Conservation (phyloP, 2,329 filamentous ascomycete species). For the Magnaporthiopsis rhizophila region DNA sequence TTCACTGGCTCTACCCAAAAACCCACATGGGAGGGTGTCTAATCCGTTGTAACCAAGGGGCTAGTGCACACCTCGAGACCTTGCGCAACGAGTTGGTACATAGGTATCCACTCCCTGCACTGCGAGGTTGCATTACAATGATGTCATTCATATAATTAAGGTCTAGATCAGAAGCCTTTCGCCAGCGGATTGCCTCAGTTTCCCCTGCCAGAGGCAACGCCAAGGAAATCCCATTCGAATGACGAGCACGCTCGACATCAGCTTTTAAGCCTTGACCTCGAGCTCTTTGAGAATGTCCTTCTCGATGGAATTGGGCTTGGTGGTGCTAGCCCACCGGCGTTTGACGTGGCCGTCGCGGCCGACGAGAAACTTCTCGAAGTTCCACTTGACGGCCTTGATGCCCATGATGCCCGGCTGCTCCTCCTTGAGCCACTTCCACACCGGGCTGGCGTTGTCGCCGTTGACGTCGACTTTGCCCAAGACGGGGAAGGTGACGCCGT, state of each 20-base stretch:
- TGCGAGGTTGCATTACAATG: too few species aligned
- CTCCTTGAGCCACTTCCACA: constrained; percentile 69
- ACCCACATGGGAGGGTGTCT: too few species aligned
- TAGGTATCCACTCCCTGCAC: too few species aligned
- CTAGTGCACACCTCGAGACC: too few species aligned
- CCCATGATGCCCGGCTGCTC: constrained; percentile 78
- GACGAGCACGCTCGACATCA: neutral
- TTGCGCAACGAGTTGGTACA: too few species aligned
- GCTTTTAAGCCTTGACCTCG: constrained; percentile 21
- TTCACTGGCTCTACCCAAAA: too few species aligned
- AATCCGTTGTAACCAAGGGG: too few species aligned
- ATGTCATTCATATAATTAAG: too few species aligned
- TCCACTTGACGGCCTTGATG: constrained; percentile 93
- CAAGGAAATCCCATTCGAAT: neutral
- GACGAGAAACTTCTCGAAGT: constrained; percentile 98
- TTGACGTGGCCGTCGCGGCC: constrained; percentile 79
- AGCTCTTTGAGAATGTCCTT: constrained; percentile 68
- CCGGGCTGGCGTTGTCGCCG: constrained; percentile 68
- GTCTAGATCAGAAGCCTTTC: too few species aligned
- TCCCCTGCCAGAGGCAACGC: neutral
- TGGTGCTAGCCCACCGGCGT: constrained; percentile 77
- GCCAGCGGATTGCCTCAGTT: too few species aligned
- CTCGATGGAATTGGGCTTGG: constrained; percentile 78
- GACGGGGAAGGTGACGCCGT: constrained; percentile 86
- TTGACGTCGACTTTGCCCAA: constrained; percentile 93